phyloP scores from a whole-genome alignment of 495 filamentous ascomycete genomes.

The Pyrenula massariospora region DNA sequence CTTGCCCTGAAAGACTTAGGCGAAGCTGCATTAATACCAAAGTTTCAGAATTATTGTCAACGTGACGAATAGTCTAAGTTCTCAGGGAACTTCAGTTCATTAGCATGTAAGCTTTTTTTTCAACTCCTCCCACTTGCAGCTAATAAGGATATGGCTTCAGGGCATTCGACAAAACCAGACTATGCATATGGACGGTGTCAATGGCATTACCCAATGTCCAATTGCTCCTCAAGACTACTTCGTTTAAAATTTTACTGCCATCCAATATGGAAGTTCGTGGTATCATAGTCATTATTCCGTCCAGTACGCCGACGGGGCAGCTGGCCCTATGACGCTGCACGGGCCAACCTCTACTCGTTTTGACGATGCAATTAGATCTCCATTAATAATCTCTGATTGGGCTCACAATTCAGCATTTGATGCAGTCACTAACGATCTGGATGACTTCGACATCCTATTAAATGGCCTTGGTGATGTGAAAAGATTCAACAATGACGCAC shows the following conservation, averaged over 20 bases:
- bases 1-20: not conserved
- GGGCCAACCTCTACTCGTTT: constrained; percentile 25
- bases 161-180: constrained; percentile 34
- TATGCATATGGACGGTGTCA: constrained; percentile 31
- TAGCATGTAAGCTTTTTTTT: constrained; percentile 20
- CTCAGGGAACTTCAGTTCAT: constrained; percentile 35
- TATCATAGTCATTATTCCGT: constrained; percentile 50
- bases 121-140: not conserved
- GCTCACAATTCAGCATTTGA: constrained; percentile 8
- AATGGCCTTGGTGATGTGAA: not conserved
- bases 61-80: constrained; percentile 8
- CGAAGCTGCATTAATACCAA: not conserved
- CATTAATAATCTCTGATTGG: constrained; percentile 9
- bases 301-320: constrained; percentile 30
- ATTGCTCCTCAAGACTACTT: constrained; percentile 14
- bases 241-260: constrained; percentile 40
- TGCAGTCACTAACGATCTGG: not conserved
- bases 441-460: not conserved
- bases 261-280: constrained; percentile 48
- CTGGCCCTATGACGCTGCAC: constrained; percentile 27
- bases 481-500: not conserved
- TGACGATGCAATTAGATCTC: constrained; percentile 13
- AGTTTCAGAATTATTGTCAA: constrained; percentile 9
- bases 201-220: constrained; percentile 18
- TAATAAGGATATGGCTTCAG: not conserved